Evolutionary conservation across 345 rosid species (phyloP).

Genomic region (Gossypium rotundifolium): DNA sequence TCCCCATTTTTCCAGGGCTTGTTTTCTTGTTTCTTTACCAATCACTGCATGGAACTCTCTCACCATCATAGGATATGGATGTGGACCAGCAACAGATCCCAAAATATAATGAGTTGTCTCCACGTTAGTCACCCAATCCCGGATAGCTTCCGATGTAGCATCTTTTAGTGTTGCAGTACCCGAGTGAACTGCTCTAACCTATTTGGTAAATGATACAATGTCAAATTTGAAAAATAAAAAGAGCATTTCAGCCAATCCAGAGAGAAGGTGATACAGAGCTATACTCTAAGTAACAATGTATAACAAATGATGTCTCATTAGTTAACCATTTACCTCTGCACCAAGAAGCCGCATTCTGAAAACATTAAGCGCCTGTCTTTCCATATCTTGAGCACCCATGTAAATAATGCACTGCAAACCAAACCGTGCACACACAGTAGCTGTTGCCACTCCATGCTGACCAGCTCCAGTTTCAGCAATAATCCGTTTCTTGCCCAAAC

Average conservation of each 20-base stretch:
- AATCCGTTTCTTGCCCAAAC: constrained; percentile 71
- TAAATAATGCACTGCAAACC: constrained; percentile 74
- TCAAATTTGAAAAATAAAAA: neutral
- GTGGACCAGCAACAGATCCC: constrained; percentile 97
- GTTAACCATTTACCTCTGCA: constrained; percentile 49
- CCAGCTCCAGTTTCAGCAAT: constrained; percentile 98
- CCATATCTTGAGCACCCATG: constrained; percentile 98
- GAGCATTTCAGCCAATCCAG: neutral
- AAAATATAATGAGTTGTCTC: constrained; percentile 93
- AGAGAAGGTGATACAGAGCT: neutral
- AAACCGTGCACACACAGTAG: constrained; percentile 87
- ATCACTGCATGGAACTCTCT: constrained; percentile 92
- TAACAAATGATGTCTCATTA: constrained; percentile 1
- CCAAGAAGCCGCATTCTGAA: constrained; percentile 93
- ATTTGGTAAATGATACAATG: neutral
- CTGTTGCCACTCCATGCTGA: constrained; percentile 96
- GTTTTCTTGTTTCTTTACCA: constrained; percentile 80
- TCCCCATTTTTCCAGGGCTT: constrained; percentile 92
- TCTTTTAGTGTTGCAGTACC: constrained; percentile 75
- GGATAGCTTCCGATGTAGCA: constrained; percentile 66
- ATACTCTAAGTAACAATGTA: neutral
- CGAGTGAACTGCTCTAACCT: constrained; percentile 70
- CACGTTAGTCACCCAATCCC: constrained; percentile 95
- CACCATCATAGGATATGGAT: constrained; percentile 96
- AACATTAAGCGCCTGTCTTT: constrained; percentile 85